Conservation (phyloP, 2,329 filamentous ascomycete species). For the Passalora sequoiae region DNA sequence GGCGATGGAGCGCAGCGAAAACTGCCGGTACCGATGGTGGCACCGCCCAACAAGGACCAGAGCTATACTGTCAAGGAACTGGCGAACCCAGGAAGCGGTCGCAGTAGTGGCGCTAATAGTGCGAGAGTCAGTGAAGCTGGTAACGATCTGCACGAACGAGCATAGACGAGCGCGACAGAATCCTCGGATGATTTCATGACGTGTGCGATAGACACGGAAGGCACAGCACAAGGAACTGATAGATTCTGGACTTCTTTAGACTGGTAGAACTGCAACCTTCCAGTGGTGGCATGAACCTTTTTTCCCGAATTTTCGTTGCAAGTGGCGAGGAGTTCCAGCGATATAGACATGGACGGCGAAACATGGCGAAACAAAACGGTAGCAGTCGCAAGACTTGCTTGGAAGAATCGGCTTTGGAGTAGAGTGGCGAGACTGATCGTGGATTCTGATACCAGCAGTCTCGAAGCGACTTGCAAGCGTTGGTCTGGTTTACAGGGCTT, state of each 20-base stretch:
- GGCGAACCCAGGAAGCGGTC: slow-evolving; percentile 58
- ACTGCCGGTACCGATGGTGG: slow-evolving; percentile 83
- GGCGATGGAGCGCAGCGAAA: slow-evolving; percentile 85
- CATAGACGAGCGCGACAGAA: slow-evolving; percentile 4
- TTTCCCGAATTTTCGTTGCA: slow-evolving; percentile 10
- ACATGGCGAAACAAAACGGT: slow-evolving; percentile 9
- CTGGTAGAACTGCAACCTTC: neutral
- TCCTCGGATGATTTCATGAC: neutral
- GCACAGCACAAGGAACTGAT: slow-evolving; percentile 7
- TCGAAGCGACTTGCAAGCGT: slow-evolving; percentile 7
- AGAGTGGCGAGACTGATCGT: slow-evolving; percentile 9
- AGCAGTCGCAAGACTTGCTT: slow-evolving; percentile 24
- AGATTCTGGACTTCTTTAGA: neutral
- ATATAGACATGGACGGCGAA: slow-evolving; percentile 26
- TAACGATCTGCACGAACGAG: slow-evolving; percentile 30
- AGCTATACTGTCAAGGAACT: slow-evolving; percentile 65
- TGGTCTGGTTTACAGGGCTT: neutral
- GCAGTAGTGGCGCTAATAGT: slow-evolving; percentile 55
- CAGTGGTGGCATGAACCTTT: slow-evolving; percentile 1
- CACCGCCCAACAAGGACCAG: slow-evolving; percentile 37
- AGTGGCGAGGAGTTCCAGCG: slow-evolving; percentile 25
- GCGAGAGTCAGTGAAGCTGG: slow-evolving; percentile 31
- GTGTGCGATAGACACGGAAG: slow-evolving; percentile 2
- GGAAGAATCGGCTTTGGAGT: slow-evolving; percentile 12
- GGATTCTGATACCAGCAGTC: slow-evolving; percentile 17